phyloP scores from a whole-genome alignment of 2,329 filamentous ascomycete species.

The Calonectria honghensis region DNA sequence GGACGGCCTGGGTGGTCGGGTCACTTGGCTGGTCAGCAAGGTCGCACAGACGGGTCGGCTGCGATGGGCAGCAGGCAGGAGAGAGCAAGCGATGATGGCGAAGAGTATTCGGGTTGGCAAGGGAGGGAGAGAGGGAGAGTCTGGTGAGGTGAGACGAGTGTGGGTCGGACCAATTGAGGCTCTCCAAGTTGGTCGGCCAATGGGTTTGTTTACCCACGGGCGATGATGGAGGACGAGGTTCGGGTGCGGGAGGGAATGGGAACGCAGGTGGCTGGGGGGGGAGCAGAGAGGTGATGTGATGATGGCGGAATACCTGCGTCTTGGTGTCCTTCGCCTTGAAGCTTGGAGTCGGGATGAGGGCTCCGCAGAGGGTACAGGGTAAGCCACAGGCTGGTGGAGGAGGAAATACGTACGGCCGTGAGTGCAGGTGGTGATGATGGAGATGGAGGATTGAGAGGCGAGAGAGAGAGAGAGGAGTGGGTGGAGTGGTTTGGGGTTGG shows the following conservation, averaged over 20 bases:
- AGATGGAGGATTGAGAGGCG: constrained; percentile 34
- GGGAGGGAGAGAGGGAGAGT: constrained; percentile 31
- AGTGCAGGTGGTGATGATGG: constrained; percentile 39
- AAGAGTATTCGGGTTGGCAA: constrained; percentile 10
- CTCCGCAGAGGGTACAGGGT: constrained; percentile 33
- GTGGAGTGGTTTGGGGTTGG: constrained; percentile 27
- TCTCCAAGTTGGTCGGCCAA: constrained; percentile 57
- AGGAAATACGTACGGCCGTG: constrained; percentile 37
- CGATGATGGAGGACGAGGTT: constrained; percentile 20
- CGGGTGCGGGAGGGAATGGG: constrained; percentile 22
- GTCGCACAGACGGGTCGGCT: constrained; percentile 34
- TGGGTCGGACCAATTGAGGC: constrained; percentile 56
- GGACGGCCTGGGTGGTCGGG: constrained; percentile 38
- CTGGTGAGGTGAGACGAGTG: constrained; percentile 45
- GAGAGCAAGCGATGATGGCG: not conserved
- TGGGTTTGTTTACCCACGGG: constrained; percentile 62
- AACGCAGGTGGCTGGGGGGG: constrained; percentile 30
- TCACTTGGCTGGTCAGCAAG: constrained; percentile 45
- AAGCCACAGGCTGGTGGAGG: constrained; percentile 26
- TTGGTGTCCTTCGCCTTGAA: not conserved
- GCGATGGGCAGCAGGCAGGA: constrained; percentile 1
- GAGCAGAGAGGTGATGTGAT: not conserved
- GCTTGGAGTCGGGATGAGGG: not conserved
- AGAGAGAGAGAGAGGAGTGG: constrained; percentile 28
- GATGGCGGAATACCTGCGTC: constrained; percentile 21